These are phyloP conservation scores for Gorgonomyces haynaldii DNA, from an alignment of 192 early-diverging fungal species.

Conservation along the genomic window DNA sequence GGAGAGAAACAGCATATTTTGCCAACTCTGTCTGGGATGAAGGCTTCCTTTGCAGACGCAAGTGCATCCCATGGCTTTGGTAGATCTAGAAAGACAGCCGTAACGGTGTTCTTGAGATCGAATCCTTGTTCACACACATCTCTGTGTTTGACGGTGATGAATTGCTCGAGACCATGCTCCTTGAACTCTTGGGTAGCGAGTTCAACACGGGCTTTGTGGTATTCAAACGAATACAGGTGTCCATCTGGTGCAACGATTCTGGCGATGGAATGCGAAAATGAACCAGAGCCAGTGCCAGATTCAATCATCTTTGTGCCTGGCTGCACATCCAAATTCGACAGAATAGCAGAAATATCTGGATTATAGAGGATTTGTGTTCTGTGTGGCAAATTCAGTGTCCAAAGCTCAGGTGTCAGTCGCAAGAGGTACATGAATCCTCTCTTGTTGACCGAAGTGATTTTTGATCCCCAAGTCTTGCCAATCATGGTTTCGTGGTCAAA, in stretches of 20 bases:
- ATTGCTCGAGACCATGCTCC: slow-evolving; percentile 54
- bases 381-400: slow-evolving; percentile 86
- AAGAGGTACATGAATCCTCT: slow-evolving; percentile 75
- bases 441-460: slow-evolving; percentile 48
- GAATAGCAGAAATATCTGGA: slow-evolving; percentile 89
- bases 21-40: slow-evolving; percentile 68
- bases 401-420: slow-evolving; percentile 88
- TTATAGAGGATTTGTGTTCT: slow-evolving; percentile 94
- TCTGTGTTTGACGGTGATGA: slow-evolving; percentile 64
- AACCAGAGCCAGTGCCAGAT: slow-evolving; percentile 90
- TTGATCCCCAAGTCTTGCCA: slow-evolving; percentile 74
- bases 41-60: slow-evolving; percentile 66
- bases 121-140: slow-evolving; percentile 90
- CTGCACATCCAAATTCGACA: slow-evolving; percentile 63
- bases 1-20: slow-evolving; percentile 91
- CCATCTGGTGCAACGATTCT: slow-evolving; percentile 78
- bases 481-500: slow-evolving; percentile 77
- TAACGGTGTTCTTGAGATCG: slow-evolving; percentile 54
- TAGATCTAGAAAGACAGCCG: slow-evolving; percentile 90
- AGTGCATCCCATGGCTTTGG: slow-evolving; percentile 95
- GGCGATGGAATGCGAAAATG: slow-evolving; percentile 91
- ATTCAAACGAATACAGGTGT: slow-evolving; percentile 90
- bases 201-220: slow-evolving; percentile 63
- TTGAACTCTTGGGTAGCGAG: slow-evolving; percentile 65
- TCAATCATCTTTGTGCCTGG: slow-evolving; percentile 82